Percentiles rank a stretch among this genome's conserved stretches.
These are phyloP conservation scores for Cinchona pubescens DNA, from an alignment of 257 asterid species.

Conservation along the genomic window DNA sequence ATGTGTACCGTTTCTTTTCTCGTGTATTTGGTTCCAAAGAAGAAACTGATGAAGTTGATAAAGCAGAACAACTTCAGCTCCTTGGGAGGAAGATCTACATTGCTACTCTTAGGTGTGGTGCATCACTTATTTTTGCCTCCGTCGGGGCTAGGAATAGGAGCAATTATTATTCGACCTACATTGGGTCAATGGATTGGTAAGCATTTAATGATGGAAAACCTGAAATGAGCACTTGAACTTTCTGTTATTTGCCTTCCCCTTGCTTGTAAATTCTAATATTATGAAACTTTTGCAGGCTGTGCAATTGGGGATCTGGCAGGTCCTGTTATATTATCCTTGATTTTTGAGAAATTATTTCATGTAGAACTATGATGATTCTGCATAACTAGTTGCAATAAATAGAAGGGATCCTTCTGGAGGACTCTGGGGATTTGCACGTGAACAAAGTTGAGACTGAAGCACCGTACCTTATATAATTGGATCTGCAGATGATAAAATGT, in stretches of 20 bases:
- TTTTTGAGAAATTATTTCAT: constrained; percentile 44
- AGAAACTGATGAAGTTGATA: constrained; percentile 35
- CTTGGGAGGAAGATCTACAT: constrained; percentile 57
- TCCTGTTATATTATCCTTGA: constrained; percentile 53
- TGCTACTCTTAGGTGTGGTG: constrained; percentile 54
- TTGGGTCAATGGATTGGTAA: constrained; percentile 95
- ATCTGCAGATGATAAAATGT: background rate
- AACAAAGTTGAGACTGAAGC: background rate
- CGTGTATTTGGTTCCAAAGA: constrained; percentile 32
- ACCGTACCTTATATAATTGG: background rate
- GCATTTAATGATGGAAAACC: background rate
- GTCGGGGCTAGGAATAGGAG: constrained; percentile 90
- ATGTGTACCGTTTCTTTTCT: constrained; percentile 54
- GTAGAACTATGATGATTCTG: constrained; percentile 29
- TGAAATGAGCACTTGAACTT: background rate
- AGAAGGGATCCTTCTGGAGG: background rate
- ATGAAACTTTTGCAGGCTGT: constrained; percentile 54
- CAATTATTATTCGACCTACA: constrained; percentile 58
- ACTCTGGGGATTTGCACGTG: background rate
- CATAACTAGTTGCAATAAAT: background rate
- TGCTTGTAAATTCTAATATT: constrained; percentile 2
- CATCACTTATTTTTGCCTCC: constrained; percentile 76
- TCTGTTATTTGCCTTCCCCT: background rate
- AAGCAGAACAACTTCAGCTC: constrained; percentile 29
- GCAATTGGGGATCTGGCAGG: constrained; percentile 78